Evolutionary conservation across 495 filamentous ascomycete genomes (phyloP), one percentile per base, ranked within the genome.

Genomic region (Lasiosphaeria hispida): DNA sequence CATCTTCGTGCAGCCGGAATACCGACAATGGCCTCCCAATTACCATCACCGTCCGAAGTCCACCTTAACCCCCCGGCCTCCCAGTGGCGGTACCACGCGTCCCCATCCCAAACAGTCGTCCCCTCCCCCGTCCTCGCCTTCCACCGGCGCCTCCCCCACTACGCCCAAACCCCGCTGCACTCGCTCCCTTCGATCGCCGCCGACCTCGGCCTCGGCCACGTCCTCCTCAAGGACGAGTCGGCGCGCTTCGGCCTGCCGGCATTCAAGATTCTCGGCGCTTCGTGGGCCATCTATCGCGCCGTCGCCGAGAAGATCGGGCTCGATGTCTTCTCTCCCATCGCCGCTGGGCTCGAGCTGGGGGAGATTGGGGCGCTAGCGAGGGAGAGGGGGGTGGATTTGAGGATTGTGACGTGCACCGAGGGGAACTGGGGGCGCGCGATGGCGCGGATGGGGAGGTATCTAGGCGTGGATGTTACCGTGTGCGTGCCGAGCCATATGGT

Each of bases 201-300:
- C 5, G 75, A 84, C n/a, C 70, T 88, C 1, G 80, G 79, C 0
- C 67, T 89, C 15, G 69, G 69, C 0, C 62, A 76, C 10, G 74
- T 89, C 41, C 73, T 79, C 57, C 66, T 87, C 48, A 86, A 88
- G 63, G 79, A 86, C 62, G 83, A 87, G 61, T 81, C 76, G 45
- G 65, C 69, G 51, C 74, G 84, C 23, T 76, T 85, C 57, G 80
- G 85, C 1, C 79, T 92, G 1, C 85, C 87, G 0, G 79, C 87
- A 0, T 91, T 90, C 78, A 92, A 92, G 67, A 85, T 89, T 39
- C 80, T 90, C 0, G 89, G 88, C 8, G 88, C 89, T 0, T 86
- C 85, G n/a, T 92, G 86, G 87, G 85, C 80, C 0, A 75, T 78
- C 44, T 85, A 82, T 60, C 79, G 80, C 37, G 82, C 84, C 6